Conservation (phyloP, 2,329 filamentous ascomycete species). For the Acrocalymma vagum region DNA sequence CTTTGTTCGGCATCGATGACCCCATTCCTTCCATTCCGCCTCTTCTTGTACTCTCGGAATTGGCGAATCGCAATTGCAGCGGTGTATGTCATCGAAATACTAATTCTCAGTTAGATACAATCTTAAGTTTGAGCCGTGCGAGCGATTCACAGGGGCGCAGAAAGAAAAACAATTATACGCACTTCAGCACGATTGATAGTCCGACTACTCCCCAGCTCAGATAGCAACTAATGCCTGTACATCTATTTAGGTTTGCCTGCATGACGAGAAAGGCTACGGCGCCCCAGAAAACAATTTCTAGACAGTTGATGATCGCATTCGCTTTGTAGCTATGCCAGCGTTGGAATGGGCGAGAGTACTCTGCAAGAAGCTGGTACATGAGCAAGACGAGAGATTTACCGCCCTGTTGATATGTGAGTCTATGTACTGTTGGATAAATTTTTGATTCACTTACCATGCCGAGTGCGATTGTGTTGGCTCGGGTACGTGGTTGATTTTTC, state of each 20-base stretch:
- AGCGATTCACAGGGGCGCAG: not conserved
- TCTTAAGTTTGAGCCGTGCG: not conserved
- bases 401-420: slow-evolving; percentile 29
- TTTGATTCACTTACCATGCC: slow-evolving; percentile 22
- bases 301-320: slow-evolving; percentile 50
- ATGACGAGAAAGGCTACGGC: slow-evolving; percentile 43
- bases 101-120: slow-evolving; percentile 1
- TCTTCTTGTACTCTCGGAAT: slow-evolving; percentile 14
- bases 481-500: slow-evolving; percentile 28
- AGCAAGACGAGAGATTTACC: slow-evolving; percentile 53
- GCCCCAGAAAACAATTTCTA: slow-evolving; percentile 56
- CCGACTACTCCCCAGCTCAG: slow-evolving; percentile 29
- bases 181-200: slow-evolving; percentile 22
- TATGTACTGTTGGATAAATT: not conserved
- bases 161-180: not conserved
- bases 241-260: slow-evolving; percentile 23
- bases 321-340: slow-evolving; percentile 53
- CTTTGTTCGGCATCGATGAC: too few relatives aligned
- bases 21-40: slow-evolving; percentile 5
- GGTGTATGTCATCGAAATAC: slow-evolving; percentile 10
- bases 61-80: slow-evolving; percentile 17
- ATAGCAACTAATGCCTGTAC: slow-evolving; percentile 22
- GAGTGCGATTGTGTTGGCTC: slow-evolving; percentile 29
- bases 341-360: slow-evolving; percentile 41
- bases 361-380: slow-evolving; percentile 51